Evolutionary conservation across 176 grass and related monocot species (phyloP).

Genomic region (Musa acuminata): DNA sequence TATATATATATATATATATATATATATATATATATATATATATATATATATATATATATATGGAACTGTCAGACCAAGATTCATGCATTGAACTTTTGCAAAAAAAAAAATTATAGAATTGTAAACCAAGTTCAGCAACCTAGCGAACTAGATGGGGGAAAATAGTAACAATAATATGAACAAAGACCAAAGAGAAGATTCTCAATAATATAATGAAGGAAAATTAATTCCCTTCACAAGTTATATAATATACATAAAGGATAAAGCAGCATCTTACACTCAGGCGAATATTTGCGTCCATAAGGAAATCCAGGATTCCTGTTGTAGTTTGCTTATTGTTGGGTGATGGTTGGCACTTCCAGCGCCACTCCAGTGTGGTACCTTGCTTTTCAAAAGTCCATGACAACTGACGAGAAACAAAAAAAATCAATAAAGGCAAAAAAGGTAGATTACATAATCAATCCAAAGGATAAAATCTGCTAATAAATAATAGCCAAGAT

Average conservation of each 20-base stretch:
- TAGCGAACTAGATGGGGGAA: too few relatives aligned
- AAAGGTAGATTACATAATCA: neutral
- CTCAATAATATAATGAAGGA: neutral
- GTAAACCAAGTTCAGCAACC: too few relatives aligned
- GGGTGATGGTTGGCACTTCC: conserved; percentile 72
- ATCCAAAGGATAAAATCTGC: neutral
- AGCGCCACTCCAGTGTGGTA: conserved; percentile 88
- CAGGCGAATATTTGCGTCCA: conserved; percentile 90
- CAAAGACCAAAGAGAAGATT: too few relatives aligned
- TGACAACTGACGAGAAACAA: conserved; percentile 47
- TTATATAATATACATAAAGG: neutral
- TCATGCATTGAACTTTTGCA: too few relatives aligned
- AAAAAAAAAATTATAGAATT: too few relatives aligned
- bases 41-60: too few relatives aligned
- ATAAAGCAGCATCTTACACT: conserved; percentile 47
- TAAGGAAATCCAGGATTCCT: conserved; percentile 79
- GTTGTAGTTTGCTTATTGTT: conserved; percentile 47
- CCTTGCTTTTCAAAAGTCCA: conserved; percentile 90
- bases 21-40: too few relatives aligned
- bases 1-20: too few relatives aligned
- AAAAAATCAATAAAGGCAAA: neutral
- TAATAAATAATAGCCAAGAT: neutral
- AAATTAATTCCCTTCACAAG: neutral
- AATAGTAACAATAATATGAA: too few relatives aligned
- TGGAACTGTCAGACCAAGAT: too few relatives aligned